Conservation (phyloP, 805 yeast genomes). For the Lipomyces yamadae region DNA sequence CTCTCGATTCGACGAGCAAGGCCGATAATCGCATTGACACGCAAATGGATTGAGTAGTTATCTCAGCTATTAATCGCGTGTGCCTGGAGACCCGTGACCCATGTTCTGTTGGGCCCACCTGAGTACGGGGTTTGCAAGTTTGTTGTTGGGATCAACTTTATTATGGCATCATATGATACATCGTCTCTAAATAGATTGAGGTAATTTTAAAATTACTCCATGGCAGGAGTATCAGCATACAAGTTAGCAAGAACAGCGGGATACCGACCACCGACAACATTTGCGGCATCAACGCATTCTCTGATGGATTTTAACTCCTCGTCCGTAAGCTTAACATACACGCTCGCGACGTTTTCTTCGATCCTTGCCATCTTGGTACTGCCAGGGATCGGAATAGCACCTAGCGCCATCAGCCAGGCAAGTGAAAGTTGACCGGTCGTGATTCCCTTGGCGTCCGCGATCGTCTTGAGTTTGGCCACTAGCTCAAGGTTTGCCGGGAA, state of each 20-base stretch:
- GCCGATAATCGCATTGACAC: no score
- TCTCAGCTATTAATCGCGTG: no score
- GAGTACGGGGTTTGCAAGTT: no score
- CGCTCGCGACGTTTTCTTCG: conserved; percentile 57
- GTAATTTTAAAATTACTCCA: neutral
- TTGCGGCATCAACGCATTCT: conserved; percentile 26
- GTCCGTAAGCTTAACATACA: conserved; percentile 21
- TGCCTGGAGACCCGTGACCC: no score
- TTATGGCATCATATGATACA: no score
- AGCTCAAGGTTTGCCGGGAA: conserved; percentile 57
- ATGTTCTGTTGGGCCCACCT: no score
- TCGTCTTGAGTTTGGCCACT: conserved; percentile 55
- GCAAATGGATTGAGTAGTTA: no score
- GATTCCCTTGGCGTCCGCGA: conserved; percentile 54
- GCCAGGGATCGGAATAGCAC: conserved; percentile 79
- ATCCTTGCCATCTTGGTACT: conserved; percentile 65
- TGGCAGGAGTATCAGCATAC: conserved; percentile 5
- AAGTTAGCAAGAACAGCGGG: conserved; percentile 2
- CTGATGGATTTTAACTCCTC: conserved; percentile 29
- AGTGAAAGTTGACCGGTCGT: conserved; percentile 72
- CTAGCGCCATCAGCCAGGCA: conserved; percentile 62
- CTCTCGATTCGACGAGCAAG: no score
- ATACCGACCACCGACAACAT: conserved; percentile 31
- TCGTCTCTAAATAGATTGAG: neutral
- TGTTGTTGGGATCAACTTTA: no score